Evolutionary conservation across 2,329 filamentous ascomycete species (phyloP).

Genomic region (Claviceps paspali): DNA sequence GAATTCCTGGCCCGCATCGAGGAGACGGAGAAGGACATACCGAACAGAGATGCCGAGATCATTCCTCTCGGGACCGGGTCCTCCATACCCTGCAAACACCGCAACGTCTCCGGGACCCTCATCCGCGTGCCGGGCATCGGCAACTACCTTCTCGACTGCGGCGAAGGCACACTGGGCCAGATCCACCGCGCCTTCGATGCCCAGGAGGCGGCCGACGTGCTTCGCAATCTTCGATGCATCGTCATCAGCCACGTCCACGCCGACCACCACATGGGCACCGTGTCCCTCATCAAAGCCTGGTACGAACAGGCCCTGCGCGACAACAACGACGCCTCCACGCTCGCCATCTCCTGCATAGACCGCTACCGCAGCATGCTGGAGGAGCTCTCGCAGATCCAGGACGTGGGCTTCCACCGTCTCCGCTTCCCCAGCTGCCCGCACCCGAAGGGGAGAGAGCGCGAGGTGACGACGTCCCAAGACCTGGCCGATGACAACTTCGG

Average conservation of each 20-base stretch:
- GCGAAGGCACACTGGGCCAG: conserved; percentile 85
- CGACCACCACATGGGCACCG: conserved; percentile 82
- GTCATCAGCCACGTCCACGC: conserved; percentile 95
- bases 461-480: conserved; percentile 19
- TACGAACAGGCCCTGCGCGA: conserved; percentile 34
- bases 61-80: conserved; percentile 85
- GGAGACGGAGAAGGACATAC: conserved; percentile 46
- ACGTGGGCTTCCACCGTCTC: conserved; percentile 50
- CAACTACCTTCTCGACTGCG: conserved; percentile 82
- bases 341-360: conserved; percentile 53
- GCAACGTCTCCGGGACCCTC: conserved; percentile 84
- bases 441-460: conserved; percentile 10
- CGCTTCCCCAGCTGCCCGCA: conserved; percentile 17
- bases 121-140: conserved; percentile 71
- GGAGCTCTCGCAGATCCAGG: conserved; percentile 67
- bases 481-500: conserved; percentile 36
- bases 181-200: conserved; percentile 57
- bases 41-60: conserved; percentile 63
- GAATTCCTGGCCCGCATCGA: conserved; percentile 34
- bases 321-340: conserved; percentile 21
- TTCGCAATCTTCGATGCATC: conserved; percentile 66
- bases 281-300: conserved; percentile 73
- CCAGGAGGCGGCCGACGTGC: conserved; percentile 49
- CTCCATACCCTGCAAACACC: conserved; percentile 77
- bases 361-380: conserved; percentile 62